phyloP scores from a whole-genome alignment of 352 stramenopile species.

The Globisporangium uncinulatum region DNA sequence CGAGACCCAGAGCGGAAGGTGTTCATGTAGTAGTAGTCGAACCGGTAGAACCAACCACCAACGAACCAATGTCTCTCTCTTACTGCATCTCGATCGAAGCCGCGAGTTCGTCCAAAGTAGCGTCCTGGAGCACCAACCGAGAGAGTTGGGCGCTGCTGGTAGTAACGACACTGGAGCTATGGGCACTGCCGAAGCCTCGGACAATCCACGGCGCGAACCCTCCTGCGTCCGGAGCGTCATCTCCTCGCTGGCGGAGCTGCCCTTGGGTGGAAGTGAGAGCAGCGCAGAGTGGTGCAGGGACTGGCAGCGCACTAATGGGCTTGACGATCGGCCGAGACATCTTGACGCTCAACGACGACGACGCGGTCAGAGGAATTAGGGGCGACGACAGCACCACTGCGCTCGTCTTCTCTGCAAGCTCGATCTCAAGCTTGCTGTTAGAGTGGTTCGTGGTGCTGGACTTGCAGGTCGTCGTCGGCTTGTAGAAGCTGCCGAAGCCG shows the following conservation, averaged over 20 bases:
- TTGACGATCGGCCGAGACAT: slow-evolving; percentile 14
- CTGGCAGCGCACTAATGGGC: background rate
- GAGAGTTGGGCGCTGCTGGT: background rate
- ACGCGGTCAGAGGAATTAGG: background rate
- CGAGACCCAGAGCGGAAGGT: slow-evolving; percentile 5
- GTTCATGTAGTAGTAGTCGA: slow-evolving; percentile 2
- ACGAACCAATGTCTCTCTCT: background rate
- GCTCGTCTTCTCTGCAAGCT: slow-evolving; percentile 6
- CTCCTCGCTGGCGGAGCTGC: background rate
- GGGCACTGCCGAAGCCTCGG: slow-evolving; percentile 5
- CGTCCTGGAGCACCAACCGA: background rate
- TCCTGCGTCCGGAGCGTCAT: background rate
- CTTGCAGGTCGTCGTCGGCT: slow-evolving; percentile 1
- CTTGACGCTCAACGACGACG: slow-evolving; percentile 4
- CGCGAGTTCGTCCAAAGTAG: slow-evolving; percentile 12
- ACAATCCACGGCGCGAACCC: slow-evolving; percentile 12
- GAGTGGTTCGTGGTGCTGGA: background rate
- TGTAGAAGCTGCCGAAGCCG: slow-evolving; percentile 11
- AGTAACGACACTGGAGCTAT: background rate
- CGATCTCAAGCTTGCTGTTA: slow-evolving; percentile 1
- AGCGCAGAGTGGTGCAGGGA: background rate
- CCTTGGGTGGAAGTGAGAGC: background rate
- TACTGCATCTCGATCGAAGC: slow-evolving; percentile 11
- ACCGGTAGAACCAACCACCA: background rate
- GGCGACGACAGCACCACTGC: background rate